These are phyloP conservation scores for Apostasia ramifera DNA, from an alignment of 106 monocot genomes.

Conservation along the genomic window DNA sequence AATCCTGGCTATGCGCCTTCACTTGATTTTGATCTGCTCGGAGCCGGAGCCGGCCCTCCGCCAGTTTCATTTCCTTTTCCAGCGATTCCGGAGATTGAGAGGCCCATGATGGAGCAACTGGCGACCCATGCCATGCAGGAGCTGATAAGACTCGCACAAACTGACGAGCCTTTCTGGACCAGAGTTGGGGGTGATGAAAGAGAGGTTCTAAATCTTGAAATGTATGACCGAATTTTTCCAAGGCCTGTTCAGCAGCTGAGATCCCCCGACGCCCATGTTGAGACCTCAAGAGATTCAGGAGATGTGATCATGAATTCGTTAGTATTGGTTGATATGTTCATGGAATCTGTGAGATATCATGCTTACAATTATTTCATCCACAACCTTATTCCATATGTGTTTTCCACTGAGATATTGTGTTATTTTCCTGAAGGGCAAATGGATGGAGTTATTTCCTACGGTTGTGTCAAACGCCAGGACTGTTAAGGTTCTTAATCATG, in stretches of 20 bases:
- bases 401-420: neutral
- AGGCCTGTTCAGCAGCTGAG: constrained; percentile 26
- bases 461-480: constrained; percentile 73
- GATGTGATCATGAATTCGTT: constrained; percentile 48
- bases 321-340: constrained; percentile 64
- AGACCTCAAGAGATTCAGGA: constrained; percentile 53
- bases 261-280: constrained; percentile 28
- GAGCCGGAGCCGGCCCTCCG: constrained; percentile 23
- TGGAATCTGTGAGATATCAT: constrained; percentile 53
- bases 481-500: constrained; percentile 52
- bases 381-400: neutral
- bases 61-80: constrained; percentile 29
- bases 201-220: constrained; percentile 47
- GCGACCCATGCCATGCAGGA: constrained; percentile 70
- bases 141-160: constrained; percentile 50
- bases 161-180: constrained; percentile 65
- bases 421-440: constrained; percentile 48
- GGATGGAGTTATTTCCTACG: constrained; percentile 68
- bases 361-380: neutral
- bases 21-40: constrained; percentile 63
- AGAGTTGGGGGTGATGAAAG: constrained; percentile 31
- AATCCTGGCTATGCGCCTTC: constrained; percentile 30
- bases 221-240: constrained; percentile 51
- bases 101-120: constrained; percentile 69
- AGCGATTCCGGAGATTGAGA: constrained; percentile 62